A percentile compares a stretch with the other conserved stretches of the same genome.
phyloP scores from a whole-genome alignment of 129 eudicot genomes.

The Chrysanthemum lavandulifolium region DNA sequence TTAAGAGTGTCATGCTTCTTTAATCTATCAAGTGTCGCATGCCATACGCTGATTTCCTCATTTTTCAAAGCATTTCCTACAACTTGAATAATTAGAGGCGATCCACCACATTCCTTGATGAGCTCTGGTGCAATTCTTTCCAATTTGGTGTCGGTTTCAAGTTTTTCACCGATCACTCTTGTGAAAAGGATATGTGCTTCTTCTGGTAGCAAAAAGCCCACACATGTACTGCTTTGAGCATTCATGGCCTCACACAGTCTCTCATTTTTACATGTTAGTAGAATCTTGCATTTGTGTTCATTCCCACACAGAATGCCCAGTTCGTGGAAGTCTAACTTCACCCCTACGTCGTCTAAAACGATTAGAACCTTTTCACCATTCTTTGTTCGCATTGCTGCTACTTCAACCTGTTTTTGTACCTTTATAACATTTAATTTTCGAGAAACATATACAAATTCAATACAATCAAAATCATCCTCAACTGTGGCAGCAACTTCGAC shows the following conservation, averaged over 20 bases:
- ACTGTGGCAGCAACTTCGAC: neutral
- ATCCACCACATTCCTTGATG: neutral
- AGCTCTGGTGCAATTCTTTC: neutral
- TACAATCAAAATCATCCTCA: neutral
- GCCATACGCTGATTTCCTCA: neutral
- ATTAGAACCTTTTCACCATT: conserved; percentile 6
- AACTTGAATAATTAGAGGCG: neutral
- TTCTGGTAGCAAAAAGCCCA: neutral
- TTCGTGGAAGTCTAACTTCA: neutral
- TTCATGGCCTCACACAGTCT: conserved; percentile 13
- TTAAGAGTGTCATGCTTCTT: neutral
- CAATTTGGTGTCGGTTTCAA: neutral
- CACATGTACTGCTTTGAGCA: neutral
- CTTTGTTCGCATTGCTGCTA: no score
- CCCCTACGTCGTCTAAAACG: conserved; percentile 26
- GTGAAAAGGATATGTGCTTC: conserved; percentile 14
- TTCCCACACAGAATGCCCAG: conserved; percentile 17
- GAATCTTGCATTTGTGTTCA: conserved; percentile 18
- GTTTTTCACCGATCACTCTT: neutral
- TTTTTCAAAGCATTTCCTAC: conserved; percentile 2
- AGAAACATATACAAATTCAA: no score
- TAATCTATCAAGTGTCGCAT: neutral
- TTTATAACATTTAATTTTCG: no score
- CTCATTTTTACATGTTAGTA: conserved; percentile 17
- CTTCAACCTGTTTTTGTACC: no score